These are phyloP conservation scores for Fusarium xyrophilum DNA, from an alignment of 2,329 filamentous ascomycete species.

Conservation along the genomic window DNA sequence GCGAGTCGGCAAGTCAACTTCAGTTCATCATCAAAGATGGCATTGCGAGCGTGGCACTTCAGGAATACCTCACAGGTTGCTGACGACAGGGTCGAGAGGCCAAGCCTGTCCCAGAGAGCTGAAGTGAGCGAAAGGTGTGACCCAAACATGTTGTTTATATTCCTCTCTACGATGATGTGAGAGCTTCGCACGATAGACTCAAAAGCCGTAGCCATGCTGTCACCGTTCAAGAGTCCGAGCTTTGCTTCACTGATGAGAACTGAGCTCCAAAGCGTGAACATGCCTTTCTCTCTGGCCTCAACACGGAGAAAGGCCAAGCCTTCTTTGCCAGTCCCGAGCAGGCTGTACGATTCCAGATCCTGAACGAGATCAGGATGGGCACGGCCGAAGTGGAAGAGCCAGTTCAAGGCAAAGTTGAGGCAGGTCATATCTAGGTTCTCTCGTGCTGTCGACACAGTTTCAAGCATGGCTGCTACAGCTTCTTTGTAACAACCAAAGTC, in stretches of 20 bases:
- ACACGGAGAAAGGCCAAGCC: slow-evolving; percentile 82
- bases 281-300: slow-evolving; percentile 84
- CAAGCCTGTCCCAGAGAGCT: slow-evolving; percentile 78
- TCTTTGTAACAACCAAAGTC: slow-evolving; percentile 93
- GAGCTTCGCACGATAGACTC: slow-evolving; percentile 84
- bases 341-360: slow-evolving; percentile 72
- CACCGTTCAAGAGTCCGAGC: slow-evolving; percentile 74
- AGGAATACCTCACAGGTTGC: slow-evolving; percentile 76
- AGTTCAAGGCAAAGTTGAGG: slow-evolving; percentile 93
- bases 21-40: slow-evolving; percentile 76
- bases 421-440: slow-evolving; percentile 93
- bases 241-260: slow-evolving; percentile 87
- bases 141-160: slow-evolving; percentile 75
- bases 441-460: slow-evolving; percentile 91
- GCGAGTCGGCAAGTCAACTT: slow-evolving; percentile 76
- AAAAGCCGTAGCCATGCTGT: slow-evolving; percentile 67
- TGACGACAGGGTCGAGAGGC: slow-evolving; percentile 62
- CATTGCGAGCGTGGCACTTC: slow-evolving; percentile 68
- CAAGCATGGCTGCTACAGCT: slow-evolving; percentile 91
- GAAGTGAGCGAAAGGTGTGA: slow-evolving; percentile 76
- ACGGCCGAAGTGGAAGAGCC: slow-evolving; percentile 94
- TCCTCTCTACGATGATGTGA: slow-evolving; percentile 79
- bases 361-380: slow-evolving; percentile 79
- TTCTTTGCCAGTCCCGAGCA: slow-evolving; percentile 80
- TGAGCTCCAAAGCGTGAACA: slow-evolving; percentile 85